These are phyloP conservation scores for Chalciporus chontae DNA, from an alignment of 768 basidiomycete genomes.

Conservation along the genomic window DNA sequence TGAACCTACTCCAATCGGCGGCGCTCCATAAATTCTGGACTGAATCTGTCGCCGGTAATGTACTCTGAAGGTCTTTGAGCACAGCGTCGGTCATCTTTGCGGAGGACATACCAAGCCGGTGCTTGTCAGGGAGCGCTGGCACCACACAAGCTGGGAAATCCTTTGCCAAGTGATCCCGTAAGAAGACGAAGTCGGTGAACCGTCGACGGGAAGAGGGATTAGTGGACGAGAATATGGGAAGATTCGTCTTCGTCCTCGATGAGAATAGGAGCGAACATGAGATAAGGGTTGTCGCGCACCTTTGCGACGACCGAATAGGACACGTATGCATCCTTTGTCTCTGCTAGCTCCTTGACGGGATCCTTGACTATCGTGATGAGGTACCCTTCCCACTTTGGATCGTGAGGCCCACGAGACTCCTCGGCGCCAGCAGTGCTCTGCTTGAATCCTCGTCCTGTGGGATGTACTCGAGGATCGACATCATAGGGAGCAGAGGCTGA, in stretches of 20 bases:
- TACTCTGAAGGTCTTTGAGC: constrained; percentile 61
- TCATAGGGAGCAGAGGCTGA: constrained; percentile 62
- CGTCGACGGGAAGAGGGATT: constrained; percentile 79
- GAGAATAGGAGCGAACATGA: constrained; percentile 2
- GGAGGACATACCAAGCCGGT: constrained; percentile 74
- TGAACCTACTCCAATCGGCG: constrained; percentile 75
- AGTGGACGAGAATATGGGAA: constrained; percentile 76
- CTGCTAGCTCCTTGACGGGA: constrained; percentile 92
- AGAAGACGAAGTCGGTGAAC: constrained; percentile 96
- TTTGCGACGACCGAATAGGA: constrained; percentile 89
- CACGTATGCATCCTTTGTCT: constrained; percentile 96
- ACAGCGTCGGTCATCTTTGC: not conserved
- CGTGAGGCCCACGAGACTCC: constrained; percentile 62
- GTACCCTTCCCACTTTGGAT: constrained; percentile 90
- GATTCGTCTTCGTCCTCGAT: constrained; percentile 65
- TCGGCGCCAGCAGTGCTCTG: constrained; percentile 72
- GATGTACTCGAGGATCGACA: constrained; percentile 34
- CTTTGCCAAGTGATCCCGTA: constrained; percentile 81
- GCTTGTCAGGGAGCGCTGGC: constrained; percentile 94
- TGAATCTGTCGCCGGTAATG: constrained; percentile 95
- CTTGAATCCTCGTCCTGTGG: constrained; percentile 72
- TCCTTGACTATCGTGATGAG: constrained; percentile 82
- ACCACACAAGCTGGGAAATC: constrained; percentile 99
- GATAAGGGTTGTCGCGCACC: constrained; percentile 43
- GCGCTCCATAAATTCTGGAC: constrained; percentile 94